Evolutionary conservation across 768 basidiomycete species (phyloP), one percentile per base, ranked within the genome.

Genomic region (Kwoniella botswanensis): DNA sequence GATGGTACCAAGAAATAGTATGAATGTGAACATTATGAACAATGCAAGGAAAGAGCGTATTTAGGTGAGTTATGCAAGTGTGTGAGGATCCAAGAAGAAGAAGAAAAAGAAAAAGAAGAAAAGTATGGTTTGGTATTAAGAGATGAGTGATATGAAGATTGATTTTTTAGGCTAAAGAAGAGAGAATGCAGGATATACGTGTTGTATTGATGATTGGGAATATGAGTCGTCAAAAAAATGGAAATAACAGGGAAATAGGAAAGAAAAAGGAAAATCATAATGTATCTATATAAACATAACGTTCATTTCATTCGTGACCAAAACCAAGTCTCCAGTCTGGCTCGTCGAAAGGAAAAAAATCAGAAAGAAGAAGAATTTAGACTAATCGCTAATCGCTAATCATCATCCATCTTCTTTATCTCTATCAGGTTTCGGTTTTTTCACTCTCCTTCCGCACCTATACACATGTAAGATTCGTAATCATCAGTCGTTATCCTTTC

Each of bases 351-450:
- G 57, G 29, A 9, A 35, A 58, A 35, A 11, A 58, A 24, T 26
- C 22, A 58, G 57, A 58, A 58, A 29, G 57, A 6, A 26, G 35
- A 58, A 12, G 18, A 58, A 29, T 24, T 10, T 2, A 35, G 22
- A 35, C 10, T 12, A 46, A 46, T 46, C 44, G 44, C 13, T 44
- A 6, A 44, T 44, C 13, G 43, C 29, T 35, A 4, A 41, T 21
- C 26, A 35, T 61, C 59, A 61, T 43, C 59, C 59, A 61, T 61
- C 35, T 21, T 44, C 59, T 61, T 43, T 61, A 61, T 61, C 59
- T 26, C 42, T 61, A 44, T 65, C 64, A 65, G 64, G 64, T 65
- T 65, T 65, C 54, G 53, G 53, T n/a, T 57, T 65, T 35, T 65
- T 65, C 9, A 65, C 64, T 43, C 54, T 56, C 43, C 64, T n/a